Evolutionary conservation across 805 yeast genomes (phyloP).

Genomic region (Spathaspora sp.): DNA sequence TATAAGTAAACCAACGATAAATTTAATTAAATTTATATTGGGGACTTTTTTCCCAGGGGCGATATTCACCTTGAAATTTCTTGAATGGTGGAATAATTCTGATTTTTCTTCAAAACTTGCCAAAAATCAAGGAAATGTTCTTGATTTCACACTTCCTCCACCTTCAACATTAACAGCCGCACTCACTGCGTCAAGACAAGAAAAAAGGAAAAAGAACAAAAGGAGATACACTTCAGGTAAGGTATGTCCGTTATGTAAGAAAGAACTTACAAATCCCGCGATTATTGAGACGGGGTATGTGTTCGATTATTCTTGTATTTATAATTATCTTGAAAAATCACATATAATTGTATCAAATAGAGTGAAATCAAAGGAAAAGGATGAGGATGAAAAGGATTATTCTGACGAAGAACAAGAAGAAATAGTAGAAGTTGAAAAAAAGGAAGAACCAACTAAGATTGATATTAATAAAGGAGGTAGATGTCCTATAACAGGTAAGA

Average conservation of each 20-base stretch:
- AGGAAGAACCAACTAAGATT: not conserved
- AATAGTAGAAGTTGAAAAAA: constrained; percentile 7
- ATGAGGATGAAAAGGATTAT: constrained; percentile 8
- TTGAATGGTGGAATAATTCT: constrained; percentile 91
- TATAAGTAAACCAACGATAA: constrained; percentile 27
- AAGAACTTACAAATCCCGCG: constrained; percentile 71
- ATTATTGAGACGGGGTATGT: constrained; percentile 89
- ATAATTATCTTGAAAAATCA: constrained; percentile 52
- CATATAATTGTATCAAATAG: constrained; percentile 27
- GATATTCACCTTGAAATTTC: constrained; percentile 73
- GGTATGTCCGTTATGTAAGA: constrained; percentile 68
- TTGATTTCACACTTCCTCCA: constrained; percentile 49
- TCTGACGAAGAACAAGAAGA: constrained; percentile 10
- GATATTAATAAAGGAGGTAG: constrained; percentile 54
- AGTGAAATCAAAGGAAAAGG: constrained; percentile 11
- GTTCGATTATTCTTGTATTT: constrained; percentile 84
- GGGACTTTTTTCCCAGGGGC: constrained; percentile 73
- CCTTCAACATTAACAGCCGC: constrained; percentile 28
- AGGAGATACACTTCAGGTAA: constrained; percentile 25
- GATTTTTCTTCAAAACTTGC: constrained; percentile 62
- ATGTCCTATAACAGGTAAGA: constrained; percentile 81
- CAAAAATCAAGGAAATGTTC: constrained; percentile 40
- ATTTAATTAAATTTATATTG: constrained; percentile 27
- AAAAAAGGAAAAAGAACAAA: constrained; percentile 10
- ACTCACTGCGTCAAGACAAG: constrained; percentile 7